Evolutionary conservation across 768 basidiomycete genomes (phyloP), one percentile per base, ranked within the genome.

Genomic region (Boletus sensibilis): DNA sequence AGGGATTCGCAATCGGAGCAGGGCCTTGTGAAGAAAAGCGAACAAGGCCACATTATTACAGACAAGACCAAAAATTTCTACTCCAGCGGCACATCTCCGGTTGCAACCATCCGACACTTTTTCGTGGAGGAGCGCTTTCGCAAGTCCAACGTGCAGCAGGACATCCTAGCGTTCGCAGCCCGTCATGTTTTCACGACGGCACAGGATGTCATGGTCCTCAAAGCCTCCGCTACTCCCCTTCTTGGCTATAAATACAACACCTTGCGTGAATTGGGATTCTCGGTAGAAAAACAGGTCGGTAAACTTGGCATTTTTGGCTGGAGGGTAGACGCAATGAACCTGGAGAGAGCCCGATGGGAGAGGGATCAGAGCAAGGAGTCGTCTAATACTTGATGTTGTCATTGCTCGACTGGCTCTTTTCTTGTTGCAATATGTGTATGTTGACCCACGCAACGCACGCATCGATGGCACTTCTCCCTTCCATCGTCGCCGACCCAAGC

Each of bases 41-140:
- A 66, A 39, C 50, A 59, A n/a, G 58, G 66, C 4, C 53, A 35
- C 8, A 7, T 65, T 27, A 42, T 53, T 25, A 29, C 45, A 21
- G 56, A 65, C 40, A 52, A 54, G n/a, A 52, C 55, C 52, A 61
- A 54, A 33, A 40, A 58, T 25, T 50, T 64, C 25, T 67, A 58
- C 25, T 49, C 68, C 50, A 71, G 63, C 23, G 73, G 76, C 37
- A 73, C 77, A 33, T 75, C 83, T n/a, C 65, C 70, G 40, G 75
- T 77, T n/a, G 90, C 85, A 12, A 72, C 77, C 18, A 84, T 92
- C 61, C 85, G 88, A 31, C 90, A 92, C 67, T 86, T 91, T 70
- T 86, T 82, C 62, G 80, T 88, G 25, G 86, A 89, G 39, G 85
- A 86, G 60, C 75, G 73, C 16, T 92, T 82, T 63, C 81, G 87